phyloP scores from a whole-genome alignment of 371 early-diverging fungal genomes.

The Rhizopus microsporus region DNA sequence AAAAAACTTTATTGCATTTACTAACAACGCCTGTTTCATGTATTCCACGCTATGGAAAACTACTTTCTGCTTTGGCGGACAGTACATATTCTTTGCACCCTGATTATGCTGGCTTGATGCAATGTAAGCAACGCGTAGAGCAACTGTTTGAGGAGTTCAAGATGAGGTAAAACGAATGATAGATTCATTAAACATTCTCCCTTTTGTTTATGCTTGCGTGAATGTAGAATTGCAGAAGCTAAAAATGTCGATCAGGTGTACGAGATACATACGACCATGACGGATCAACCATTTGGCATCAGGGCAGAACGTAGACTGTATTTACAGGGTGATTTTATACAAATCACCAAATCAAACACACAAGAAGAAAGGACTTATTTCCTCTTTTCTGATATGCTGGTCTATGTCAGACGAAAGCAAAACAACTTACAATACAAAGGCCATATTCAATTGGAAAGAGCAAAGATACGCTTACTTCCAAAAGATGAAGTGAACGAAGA shows the following conservation, averaged over 20 bases:
- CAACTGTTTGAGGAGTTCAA: slow-evolving; percentile 29
- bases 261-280: slow-evolving; percentile 31
- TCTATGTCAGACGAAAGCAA: slow-evolving; percentile 34
- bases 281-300: slow-evolving; percentile 39
- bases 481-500: slow-evolving; percentile 29
- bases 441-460: slow-evolving; percentile 32
- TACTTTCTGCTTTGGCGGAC: slow-evolving; percentile 33
- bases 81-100: slow-evolving; percentile 49
- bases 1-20: slow-evolving; percentile 30
- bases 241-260: slow-evolving; percentile 44
- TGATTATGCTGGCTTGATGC: slow-evolving; percentile 37
- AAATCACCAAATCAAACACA: slow-evolving; percentile 12
- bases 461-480: slow-evolving; percentile 30
- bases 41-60: slow-evolving; percentile 29
- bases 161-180: slow-evolving; percentile 9
- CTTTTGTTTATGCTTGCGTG: neutral
- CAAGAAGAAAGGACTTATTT: slow-evolving; percentile 40
- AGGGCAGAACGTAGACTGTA: slow-evolving; percentile 35
- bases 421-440: slow-evolving; percentile 43
- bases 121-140: slow-evolving; percentile 31
- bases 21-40: slow-evolving; percentile 36
- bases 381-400: slow-evolving; percentile 45
- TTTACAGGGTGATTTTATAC: slow-evolving; percentile 10
- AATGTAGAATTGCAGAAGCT: slow-evolving; percentile 29
- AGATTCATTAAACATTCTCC: neutral